These are phyloP conservation scores for Blumeriella jaapii DNA, from an alignment of 2,329 filamentous ascomycete genomes.

Conservation along the genomic window DNA sequence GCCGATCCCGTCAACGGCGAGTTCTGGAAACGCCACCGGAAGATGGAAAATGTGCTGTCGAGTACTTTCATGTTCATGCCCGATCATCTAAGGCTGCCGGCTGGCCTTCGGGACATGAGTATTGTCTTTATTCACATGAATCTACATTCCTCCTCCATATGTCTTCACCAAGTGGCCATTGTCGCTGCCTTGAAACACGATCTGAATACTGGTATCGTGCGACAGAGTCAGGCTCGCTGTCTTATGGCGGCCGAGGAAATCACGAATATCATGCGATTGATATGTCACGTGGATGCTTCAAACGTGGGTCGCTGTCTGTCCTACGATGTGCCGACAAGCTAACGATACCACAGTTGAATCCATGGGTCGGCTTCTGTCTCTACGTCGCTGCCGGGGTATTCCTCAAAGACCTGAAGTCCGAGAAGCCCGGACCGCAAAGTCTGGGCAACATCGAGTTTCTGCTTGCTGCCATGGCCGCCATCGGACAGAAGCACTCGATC, in stretches of 20 bases:
- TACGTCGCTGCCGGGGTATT: slow-evolving; percentile 82
- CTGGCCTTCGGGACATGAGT: slow-evolving; percentile 55
- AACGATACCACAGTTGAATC: slow-evolving; percentile 47
- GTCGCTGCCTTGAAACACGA: slow-evolving; percentile 68
- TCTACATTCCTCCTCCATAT: slow-evolving; percentile 78
- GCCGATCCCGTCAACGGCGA: slow-evolving; percentile 62
- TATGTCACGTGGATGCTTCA: slow-evolving; percentile 56
- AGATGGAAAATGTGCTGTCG: slow-evolving; percentile 69
- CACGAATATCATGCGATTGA: slow-evolving; percentile 69
- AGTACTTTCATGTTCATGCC: slow-evolving; percentile 72
- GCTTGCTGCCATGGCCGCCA: slow-evolving; percentile 63
- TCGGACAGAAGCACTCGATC: slow-evolving; percentile 62
- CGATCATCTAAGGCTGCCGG: slow-evolving; percentile 59
- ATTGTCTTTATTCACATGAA: slow-evolving; percentile 80
- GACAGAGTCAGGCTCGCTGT: slow-evolving; percentile 61
- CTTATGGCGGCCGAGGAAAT: slow-evolving; percentile 76
- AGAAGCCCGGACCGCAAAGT: slow-evolving; percentile 12
- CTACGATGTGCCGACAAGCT: slow-evolving; percentile 10
- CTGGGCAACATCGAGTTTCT: slow-evolving; percentile 58
- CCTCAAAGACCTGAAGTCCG: slow-evolving; percentile 55
- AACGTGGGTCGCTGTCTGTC: slow-evolving; percentile 40
- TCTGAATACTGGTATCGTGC: slow-evolving; percentile 51
- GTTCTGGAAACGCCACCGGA: slow-evolving; percentile 79
- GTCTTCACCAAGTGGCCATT: slow-evolving; percentile 77
- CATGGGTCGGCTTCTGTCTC: slow-evolving; percentile 69